These are phyloP conservation scores for Cercospora sojina DNA, from an alignment of 2,329 filamentous ascomycete genomes.

Conservation along the genomic window DNA sequence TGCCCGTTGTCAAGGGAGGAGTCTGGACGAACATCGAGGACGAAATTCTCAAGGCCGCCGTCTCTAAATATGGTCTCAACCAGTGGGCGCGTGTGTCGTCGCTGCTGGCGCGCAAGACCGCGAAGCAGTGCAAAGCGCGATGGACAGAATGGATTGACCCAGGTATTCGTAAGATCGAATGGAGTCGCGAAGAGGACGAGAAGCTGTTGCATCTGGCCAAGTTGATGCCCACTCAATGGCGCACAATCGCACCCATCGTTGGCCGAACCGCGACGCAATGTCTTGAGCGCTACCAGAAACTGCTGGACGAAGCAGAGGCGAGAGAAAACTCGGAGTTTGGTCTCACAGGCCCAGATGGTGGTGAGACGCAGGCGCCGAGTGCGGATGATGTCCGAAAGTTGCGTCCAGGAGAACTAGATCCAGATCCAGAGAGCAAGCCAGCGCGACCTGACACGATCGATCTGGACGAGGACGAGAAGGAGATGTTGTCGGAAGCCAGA, in stretches of 20 bases:
- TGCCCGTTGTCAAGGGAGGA: constrained; percentile 66
- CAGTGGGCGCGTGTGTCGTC: constrained; percentile 99
- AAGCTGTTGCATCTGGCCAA: constrained; percentile 95
- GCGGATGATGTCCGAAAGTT: constrained; percentile 89
- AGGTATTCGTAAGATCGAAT: constrained; percentile 97
- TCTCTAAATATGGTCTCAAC: constrained; percentile 91
- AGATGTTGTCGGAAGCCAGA: constrained; percentile 97
- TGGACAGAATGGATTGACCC: constrained; percentile 99
- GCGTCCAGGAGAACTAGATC: constrained; percentile 84
- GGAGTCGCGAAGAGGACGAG: constrained; percentile 98
- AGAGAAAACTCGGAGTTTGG: constrained; percentile 74
- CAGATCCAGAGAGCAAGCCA: constrained; percentile 95
- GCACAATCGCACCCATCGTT: constrained; percentile 95
- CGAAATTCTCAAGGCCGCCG: constrained; percentile 94
- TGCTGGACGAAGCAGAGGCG: constrained; percentile 92
- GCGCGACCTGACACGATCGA: constrained; percentile 95
- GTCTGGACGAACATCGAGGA: constrained; percentile 76
- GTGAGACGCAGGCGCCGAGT: constrained; percentile 80
- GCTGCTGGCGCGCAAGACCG: constrained; percentile 91
- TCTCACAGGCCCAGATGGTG: constrained; percentile 80
- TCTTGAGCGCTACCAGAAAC: constrained; percentile 92
- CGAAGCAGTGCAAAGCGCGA: constrained; percentile 98
- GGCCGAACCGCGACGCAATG: constrained; percentile 96
- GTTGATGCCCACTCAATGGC: constrained; percentile 98
- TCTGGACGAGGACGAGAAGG: constrained; percentile 97